Evolutionary conservation across 1,139 yeast species (phyloP), one percentile per base, ranked within the genome.

Genomic region (Pichia sp.): DNA sequence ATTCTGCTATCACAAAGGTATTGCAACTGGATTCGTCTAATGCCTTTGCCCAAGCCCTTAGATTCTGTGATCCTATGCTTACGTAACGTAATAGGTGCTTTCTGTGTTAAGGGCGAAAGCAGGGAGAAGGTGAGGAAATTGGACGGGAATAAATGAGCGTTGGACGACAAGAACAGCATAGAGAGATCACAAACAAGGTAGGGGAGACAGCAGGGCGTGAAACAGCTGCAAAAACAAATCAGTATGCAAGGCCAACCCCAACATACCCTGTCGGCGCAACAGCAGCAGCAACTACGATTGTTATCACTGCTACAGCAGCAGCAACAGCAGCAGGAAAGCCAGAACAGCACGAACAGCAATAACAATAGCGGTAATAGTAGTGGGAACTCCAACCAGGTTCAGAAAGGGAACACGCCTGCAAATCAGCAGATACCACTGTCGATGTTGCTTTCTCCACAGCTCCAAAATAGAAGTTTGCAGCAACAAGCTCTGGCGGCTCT

Each of bases 361-460:
- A 11, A 6, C 45, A 30, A 36, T 16, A 23, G 46, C n/a, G 13
- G 43, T 29, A 11, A 15, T 13, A 42, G 38, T 11, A n/a, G 16
- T 13, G n/a, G 16, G 7, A 15, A 7, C 41, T 13, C 47, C n/a
- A 26, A 29, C 15, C 45, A 45, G 13, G 32, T 38, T 38, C 42
- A 32, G 8, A 49, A 41, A 30, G 45, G 42, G n/a, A 26, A 34
- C 16, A 46, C 19, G 7, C 49, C 48, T 19, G 16, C 15, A 16
- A 57, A 56, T 44, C 66, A 61, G 19, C 64, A 64, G 16, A 43
- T 59, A 31, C 66, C 64, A 4, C 42, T 63, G 32, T 62, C 64
- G 15, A 59, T 64, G 64, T 59, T 66, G 64, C 57, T 65, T 61
- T 66, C 70, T 11, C 69, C 69, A 3, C 69, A 65, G 52, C 47